Percentiles rank a stretch among this genome's conserved stretches.
phyloP scores from a whole-genome alignment of 116 monocot genomes.

The Phalaenopsis hybrid region DNA sequence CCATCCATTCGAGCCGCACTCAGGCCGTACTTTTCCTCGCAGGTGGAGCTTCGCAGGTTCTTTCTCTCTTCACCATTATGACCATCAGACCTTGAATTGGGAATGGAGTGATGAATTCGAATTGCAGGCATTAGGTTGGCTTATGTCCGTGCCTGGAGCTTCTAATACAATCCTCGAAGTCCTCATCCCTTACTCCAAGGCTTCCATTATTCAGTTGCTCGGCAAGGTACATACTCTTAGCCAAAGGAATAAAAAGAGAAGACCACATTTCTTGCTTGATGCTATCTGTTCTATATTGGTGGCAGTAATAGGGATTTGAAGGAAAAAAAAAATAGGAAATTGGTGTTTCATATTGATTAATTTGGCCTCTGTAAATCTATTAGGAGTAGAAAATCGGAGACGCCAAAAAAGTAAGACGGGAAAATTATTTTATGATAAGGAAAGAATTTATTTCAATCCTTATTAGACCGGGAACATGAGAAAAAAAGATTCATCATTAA shows the following conservation, averaged over 20 bases:
- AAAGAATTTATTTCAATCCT: not conserved
- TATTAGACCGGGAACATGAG: not conserved
- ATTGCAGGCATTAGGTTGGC: slow-evolving; percentile 74
- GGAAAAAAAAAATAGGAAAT: not conserved
- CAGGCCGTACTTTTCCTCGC: slow-evolving; percentile 69
- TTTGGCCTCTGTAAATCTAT: not conserved
- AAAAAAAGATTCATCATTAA: not conserved
- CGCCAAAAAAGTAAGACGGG: not conserved
- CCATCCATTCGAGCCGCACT: slow-evolving; percentile 58
- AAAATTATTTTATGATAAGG: not conserved
- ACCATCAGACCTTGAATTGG: not conserved
- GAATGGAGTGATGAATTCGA: slow-evolving; percentile 7
- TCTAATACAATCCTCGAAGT: slow-evolving; percentile 83
- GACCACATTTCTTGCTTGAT: not conserved
- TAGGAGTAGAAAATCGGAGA: not conserved
- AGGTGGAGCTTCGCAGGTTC: slow-evolving; percentile 92
- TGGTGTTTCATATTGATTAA: not conserved
- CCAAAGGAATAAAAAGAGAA: not conserved
- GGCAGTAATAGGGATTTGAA: not conserved
- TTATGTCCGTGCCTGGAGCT: slow-evolving; percentile 82
- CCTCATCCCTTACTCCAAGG: slow-evolving; percentile 73
- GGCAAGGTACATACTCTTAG: slow-evolving; percentile 45
- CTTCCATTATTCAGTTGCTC: slow-evolving; percentile 70
- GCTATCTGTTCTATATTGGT: not conserved
- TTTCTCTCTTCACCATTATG: slow-evolving; percentile 7